phyloP scores from a whole-genome alignment of 2,329 filamentous ascomycete genomes.

The Pseudogymnoascus sp. region DNA sequence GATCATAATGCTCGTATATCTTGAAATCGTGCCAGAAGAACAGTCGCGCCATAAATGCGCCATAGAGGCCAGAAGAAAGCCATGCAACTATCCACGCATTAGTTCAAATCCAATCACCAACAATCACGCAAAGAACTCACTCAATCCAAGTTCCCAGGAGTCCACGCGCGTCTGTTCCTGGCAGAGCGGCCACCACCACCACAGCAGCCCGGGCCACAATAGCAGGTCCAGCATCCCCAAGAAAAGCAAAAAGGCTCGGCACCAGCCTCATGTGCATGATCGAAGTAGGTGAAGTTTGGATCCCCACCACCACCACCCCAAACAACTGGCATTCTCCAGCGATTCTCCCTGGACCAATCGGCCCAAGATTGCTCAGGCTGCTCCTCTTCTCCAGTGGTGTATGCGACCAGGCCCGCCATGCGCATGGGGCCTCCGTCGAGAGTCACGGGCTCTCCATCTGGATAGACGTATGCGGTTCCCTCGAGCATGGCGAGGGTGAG shows the following conservation, averaged over 20 bases:
- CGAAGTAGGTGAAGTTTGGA: neutral
- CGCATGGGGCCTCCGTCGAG: neutral
- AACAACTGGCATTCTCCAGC: neutral
- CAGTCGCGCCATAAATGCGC: neutral
- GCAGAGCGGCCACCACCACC: neutral
- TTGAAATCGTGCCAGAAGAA: neutral
- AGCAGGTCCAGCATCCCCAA: neutral
- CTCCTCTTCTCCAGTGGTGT: neutral
- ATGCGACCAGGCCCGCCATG: neutral
- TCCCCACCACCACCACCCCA: neutral
- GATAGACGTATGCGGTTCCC: neutral
- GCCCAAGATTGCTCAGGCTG: neutral
- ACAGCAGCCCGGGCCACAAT: neutral
- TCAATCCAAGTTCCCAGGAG: neutral
- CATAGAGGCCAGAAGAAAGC: neutral
- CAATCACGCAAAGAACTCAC: neutral
- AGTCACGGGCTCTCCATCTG: too few relatives aligned
- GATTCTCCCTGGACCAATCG: neutral
- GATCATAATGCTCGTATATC: neutral
- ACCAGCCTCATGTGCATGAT: neutral
- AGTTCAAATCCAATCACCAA: neutral
- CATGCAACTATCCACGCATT: neutral
- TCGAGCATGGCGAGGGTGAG: neutral
- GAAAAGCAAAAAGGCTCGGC: neutral
- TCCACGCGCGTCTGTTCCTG: neutral